phyloP scores from a whole-genome alignment of 2,329 filamentous ascomycete species.

The Elsinoe necatrix region DNA sequence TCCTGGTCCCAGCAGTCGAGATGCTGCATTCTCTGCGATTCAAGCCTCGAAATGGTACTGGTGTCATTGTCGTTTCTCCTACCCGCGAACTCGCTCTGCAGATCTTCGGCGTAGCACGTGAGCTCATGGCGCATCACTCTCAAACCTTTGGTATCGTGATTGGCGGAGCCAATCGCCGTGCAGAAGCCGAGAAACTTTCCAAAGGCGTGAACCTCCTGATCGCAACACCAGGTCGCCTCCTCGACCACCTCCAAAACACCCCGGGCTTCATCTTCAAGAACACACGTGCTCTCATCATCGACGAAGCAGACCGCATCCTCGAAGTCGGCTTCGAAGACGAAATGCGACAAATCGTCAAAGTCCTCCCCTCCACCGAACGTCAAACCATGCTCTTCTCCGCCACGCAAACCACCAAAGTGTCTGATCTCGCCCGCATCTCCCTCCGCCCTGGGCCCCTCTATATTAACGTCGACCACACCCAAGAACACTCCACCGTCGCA shows the following conservation, averaged over 20 bases:
- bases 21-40: slow-evolving; percentile 85
- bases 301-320: slow-evolving; percentile 92
- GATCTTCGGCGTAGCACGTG: slow-evolving; percentile 89
- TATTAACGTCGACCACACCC: slow-evolving; percentile 89
- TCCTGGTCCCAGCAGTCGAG: slow-evolving; percentile 88
- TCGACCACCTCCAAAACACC: slow-evolving; percentile 92
- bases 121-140: slow-evolving; percentile 89
- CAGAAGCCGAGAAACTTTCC: slow-evolving; percentile 85
- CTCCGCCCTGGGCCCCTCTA: slow-evolving; percentile 84
- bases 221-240: slow-evolving; percentile 81
- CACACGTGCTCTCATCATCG: slow-evolving; percentile 82
- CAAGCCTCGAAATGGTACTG: slow-evolving; percentile 87
- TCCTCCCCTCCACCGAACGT: slow-evolving; percentile 74
- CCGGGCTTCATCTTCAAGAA: slow-evolving; percentile 88
- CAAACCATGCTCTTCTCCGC: slow-evolving; percentile 99
- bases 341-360: slow-evolving; percentile 93
- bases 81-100: slow-evolving; percentile 91
- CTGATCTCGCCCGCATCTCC: slow-evolving; percentile 91
- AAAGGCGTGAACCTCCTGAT: slow-evolving; percentile 95
- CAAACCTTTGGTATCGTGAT: slow-evolving; percentile 95
- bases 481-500: slow-evolving; percentile 85
- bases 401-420: slow-evolving; percentile 96
- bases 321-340: slow-evolving; percentile 99
- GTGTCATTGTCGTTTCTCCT: slow-evolving; percentile 85
- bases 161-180: slow-evolving; percentile 81